Evolutionary conservation across 768 basidiomycete genomes (phyloP).

Genomic region (Tulasnella sp.): DNA sequence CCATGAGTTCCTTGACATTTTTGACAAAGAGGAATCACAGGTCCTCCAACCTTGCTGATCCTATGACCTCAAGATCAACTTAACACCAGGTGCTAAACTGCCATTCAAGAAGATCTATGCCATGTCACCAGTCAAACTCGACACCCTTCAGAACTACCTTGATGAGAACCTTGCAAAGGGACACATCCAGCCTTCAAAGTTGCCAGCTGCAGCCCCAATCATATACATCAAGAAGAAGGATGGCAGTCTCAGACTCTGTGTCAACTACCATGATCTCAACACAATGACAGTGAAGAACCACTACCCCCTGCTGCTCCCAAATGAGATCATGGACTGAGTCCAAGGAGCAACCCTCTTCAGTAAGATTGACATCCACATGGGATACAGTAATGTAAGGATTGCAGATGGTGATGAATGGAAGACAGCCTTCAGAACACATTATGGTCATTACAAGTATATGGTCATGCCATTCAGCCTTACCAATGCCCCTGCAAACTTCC

Average conservation of each 20-base stretch:
- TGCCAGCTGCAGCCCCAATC: background rate
- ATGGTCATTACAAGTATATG: conserved; percentile 19
- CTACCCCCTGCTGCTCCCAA: background rate
- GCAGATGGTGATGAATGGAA: conserved; percentile 21
- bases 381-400: conserved; percentile 14
- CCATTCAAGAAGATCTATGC: background rate
- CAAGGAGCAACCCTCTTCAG: background rate
- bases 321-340: background rate
- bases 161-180: background rate
- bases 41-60: background rate
- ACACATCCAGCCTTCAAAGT: background rate
- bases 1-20: background rate
- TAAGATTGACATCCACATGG: conserved; percentile 7
- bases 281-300: background rate
- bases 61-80: background rate
- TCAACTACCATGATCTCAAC: background rate
- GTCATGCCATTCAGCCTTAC: conserved; percentile 23
- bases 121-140: background rate
- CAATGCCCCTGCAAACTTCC: conserved; percentile 6
- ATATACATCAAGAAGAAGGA: background rate
- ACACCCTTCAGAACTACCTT: background rate
- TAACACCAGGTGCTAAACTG: background rate
- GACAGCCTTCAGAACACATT: conserved; percentile 24
- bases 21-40: background rate
- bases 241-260: background rate